These are phyloP conservation scores for Musa troglodytarum DNA, from an alignment of 176 grass and related monocot species.

Conservation along the genomic window DNA sequence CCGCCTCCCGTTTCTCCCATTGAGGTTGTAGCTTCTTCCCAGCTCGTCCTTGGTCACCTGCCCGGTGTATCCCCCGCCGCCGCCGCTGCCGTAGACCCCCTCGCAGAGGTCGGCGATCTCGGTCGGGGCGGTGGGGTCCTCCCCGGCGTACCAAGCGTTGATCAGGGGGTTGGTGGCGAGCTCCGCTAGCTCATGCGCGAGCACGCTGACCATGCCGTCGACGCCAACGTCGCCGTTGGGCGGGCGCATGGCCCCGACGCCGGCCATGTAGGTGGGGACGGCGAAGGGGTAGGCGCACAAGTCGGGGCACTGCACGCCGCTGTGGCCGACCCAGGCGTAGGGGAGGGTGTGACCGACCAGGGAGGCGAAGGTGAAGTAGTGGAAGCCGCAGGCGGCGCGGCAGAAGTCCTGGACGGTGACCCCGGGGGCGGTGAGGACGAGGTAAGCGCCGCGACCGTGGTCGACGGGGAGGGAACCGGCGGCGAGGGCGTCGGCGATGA, in stretches of 20 bases:
- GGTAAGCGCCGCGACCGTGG: constrained; percentile 4
- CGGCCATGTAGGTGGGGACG: constrained; percentile 52
- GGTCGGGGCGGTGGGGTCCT: constrained; percentile 53
- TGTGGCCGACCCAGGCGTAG: constrained; percentile 16
- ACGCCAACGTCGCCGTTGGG: constrained; percentile 68
- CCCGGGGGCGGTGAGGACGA: constrained; percentile 6
- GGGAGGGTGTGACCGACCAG: constrained; percentile 11
- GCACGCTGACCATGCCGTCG: constrained; percentile 88
- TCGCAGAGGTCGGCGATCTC: constrained; percentile 93
- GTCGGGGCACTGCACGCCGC: constrained; percentile 8
- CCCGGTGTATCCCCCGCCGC: constrained; percentile 12
- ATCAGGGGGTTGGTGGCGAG: constrained; percentile 69
- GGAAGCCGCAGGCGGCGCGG: constrained; percentile 11
- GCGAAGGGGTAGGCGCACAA: constrained; percentile 62
- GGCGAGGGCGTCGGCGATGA: constrained; percentile 11
- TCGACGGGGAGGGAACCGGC: constrained; percentile 7
- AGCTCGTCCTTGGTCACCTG: constrained; percentile 8
- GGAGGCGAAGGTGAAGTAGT: constrained; percentile 8
- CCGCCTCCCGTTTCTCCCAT: constrained; percentile 2
- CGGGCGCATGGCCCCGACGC: constrained; percentile 28
- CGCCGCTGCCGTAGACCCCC: constrained; percentile 45
- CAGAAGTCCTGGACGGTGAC: constrained; percentile 10
- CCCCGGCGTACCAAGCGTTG: constrained; percentile 88
- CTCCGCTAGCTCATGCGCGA: constrained; percentile 92
- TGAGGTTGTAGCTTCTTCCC: constrained; percentile 13